Evolutionary conservation across 2,329 filamentous ascomycete genomes (phyloP).

Genomic region (Eurotiales sp.): DNA sequence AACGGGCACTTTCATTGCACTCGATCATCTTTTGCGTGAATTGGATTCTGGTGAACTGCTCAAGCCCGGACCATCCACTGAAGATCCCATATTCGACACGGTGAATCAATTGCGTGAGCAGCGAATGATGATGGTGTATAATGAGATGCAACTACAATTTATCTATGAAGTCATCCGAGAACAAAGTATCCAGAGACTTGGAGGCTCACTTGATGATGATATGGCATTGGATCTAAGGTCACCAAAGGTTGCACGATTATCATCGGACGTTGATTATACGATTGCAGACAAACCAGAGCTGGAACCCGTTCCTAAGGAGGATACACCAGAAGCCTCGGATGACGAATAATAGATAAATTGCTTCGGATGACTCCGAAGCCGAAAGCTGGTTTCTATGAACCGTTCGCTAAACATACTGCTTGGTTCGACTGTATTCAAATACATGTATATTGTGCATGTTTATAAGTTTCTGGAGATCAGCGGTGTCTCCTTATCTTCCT

Average conservation of each 20-base stretch:
- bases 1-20: slow-evolving; percentile 89
- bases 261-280: slow-evolving; percentile 26
- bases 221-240: slow-evolving; percentile 26
- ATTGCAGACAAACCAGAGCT: slow-evolving; percentile 33
- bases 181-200: slow-evolving; percentile 33
- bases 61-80: slow-evolving; percentile 45
- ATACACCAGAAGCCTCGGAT: slow-evolving; percentile 27
- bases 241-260: slow-evolving; percentile 33
- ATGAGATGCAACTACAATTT: slow-evolving; percentile 77
- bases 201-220: slow-evolving; percentile 20
- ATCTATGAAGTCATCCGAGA: slow-evolving; percentile 82
- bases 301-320: slow-evolving; percentile 24
- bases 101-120: slow-evolving; percentile 82
- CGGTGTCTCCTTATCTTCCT: too few species aligned
- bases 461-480: too few species aligned
- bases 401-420: background rate
- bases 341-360: slow-evolving; percentile 22
- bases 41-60: slow-evolving; percentile 69
- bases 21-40: slow-evolving; percentile 87
- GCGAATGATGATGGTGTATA: slow-evolving; percentile 92
- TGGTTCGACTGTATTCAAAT: slow-evolving; percentile 1
- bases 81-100: slow-evolving; percentile 71
- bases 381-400: too few species aligned
- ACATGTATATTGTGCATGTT: too few species aligned
- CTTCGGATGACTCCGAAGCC: background rate